A percentile compares a stretch with the other conserved stretches of the same genome.
Conservation (phyloP, 768 basidiomycete species). For the Sporobolomyces pararoseus region DNA sequence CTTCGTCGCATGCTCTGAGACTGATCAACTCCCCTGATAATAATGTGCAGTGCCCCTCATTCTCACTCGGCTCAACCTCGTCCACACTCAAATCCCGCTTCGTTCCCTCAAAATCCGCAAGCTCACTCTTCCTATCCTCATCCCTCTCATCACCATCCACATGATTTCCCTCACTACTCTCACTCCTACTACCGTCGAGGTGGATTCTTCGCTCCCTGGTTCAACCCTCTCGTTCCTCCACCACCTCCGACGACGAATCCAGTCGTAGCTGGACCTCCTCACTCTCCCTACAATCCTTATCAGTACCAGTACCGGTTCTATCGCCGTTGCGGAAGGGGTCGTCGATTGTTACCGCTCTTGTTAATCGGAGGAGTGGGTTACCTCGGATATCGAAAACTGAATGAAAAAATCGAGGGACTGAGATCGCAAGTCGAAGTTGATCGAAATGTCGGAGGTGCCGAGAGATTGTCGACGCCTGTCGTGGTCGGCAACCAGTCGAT, state of each 20-base stretch:
- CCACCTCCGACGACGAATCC: background rate
- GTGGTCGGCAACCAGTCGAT: background rate
- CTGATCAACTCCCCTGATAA: background rate
- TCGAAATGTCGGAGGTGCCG: background rate
- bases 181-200: background rate
- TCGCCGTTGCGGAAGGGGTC: background rate
- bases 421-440: background rate
- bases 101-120: no score
- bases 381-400: background rate
- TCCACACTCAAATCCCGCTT: background rate
- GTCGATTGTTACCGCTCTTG: background rate
- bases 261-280: background rate
- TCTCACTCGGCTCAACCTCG: background rate
- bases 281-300: background rate
- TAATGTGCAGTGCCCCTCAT: background rate
- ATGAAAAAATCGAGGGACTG: background rate
- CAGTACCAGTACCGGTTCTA: background rate
- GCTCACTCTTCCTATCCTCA: background rate
- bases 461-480: background rate
- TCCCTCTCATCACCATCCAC: background rate
- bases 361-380: background rate
- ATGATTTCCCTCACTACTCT: background rate
- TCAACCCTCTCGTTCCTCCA: background rate
- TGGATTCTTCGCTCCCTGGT: conserved; percentile 6
- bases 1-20: background rate